Evolutionary conservation across 495 filamentous ascomycete species (phyloP), one percentile per base, ranked within the genome.

Genomic region (Pyrenula massariospora): DNA sequence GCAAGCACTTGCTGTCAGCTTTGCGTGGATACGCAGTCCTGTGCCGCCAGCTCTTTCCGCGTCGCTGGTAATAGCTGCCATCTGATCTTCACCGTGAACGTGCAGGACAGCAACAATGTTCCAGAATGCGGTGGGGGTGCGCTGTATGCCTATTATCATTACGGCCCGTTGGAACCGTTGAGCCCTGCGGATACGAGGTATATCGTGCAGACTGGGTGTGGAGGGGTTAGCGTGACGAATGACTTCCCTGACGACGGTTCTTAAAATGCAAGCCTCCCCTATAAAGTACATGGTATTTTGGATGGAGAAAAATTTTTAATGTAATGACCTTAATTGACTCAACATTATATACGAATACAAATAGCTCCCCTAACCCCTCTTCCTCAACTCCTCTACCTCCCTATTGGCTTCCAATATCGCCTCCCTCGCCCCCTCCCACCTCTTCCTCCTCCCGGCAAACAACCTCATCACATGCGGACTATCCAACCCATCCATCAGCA

Each of bases 401-500:
- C 31, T 42, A 15, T 42, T 42, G 8, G 31, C 31, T 15, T 42
- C 31, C 15, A 8, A 5, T 8, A 42, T 42, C 31, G 31, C 31
- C 31, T 42, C 31, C 31, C 31, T 42, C 8, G 53, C 60, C 22
- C 58, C 55, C 22, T 51, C 52, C 57, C 55, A 59, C 50, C 51
- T 54, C 56, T 59, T 58, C 11, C 60, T 50, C 50, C 49, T 49
- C 21, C 55, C 54, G 3, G 70, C 68, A 54, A 73, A 73, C 53
- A 60, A 66, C 22, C 66, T 56, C 54, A 64, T 70, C 8, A 58
- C 59, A 57, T 68, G 65, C 2, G 70, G 65, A 47, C 66, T 69
- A 42, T 68, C 64, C 3, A 68, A 57, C 0, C 69, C 70, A 58
- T 71, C 25, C 47, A 66, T 68, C 63, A 71, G 63, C 53, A 69